Evolutionary conservation across 306 rosid genomes (phyloP).

Genomic region (Vigna angularis): DNA sequence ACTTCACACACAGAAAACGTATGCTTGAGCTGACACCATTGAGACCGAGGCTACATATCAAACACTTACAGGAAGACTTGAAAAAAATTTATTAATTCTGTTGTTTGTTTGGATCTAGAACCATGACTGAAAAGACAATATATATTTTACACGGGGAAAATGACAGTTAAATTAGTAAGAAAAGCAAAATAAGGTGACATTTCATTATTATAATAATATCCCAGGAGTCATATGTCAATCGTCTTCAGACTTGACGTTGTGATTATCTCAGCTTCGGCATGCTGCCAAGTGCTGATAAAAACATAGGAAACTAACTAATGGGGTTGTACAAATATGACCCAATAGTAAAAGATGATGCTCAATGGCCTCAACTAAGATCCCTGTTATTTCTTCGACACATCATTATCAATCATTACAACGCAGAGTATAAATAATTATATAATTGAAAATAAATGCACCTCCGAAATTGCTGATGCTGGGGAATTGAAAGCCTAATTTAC

Average conservation of each 20-base stretch:
- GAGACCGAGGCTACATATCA: neutral
- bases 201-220: neutral
- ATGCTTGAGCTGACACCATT: neutral
- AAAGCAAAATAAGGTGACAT: neutral
- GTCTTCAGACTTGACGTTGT: neutral
- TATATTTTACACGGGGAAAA: neutral
- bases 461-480: neutral
- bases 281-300: neutral
- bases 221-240: too few species aligned
- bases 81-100: neutral
- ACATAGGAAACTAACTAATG: neutral
- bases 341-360: neutral
- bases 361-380: neutral
- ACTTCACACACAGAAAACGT: neutral
- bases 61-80: neutral
- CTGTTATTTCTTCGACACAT: slow-evolving; percentile 7
- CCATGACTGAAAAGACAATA: neutral
- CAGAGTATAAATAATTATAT: neutral
- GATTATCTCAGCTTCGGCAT: neutral
- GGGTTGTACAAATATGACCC: neutral
- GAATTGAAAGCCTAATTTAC: neutral
- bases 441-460: slow-evolving; percentile 25
- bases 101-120: neutral
- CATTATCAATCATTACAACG: neutral
- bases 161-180: neutral